Base-by-base conservation (phyloP, 2,329 filamentous ascomycete species). In the Aspergillus arachidicola region DNA sequence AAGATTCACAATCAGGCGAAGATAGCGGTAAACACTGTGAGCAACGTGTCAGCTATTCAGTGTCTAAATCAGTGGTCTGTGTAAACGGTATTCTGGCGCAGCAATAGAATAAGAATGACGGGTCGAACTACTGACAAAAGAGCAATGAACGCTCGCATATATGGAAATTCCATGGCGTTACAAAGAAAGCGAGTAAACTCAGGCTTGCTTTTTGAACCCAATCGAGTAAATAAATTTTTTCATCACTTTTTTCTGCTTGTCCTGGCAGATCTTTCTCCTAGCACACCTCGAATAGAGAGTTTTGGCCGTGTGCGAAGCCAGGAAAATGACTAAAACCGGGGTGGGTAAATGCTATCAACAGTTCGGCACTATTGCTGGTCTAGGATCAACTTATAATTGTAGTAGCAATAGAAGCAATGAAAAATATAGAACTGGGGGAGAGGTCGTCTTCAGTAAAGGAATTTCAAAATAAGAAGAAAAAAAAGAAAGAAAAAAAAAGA, bases 1-100 rank as follows among this genome's bases (percentile, higher is more conserved):
- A 72, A 92, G 88, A 76, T 97, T 95, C 70, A 96, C 89, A 71
- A 96, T 83, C 69, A 96, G 85, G 68, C 94, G 91, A 65, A 93
- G 73, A 80, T 97, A 97, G 70, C 94, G 91, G 83, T 96, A 93
- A 65, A 94, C 74, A 88, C 94, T 96, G 74, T 59, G 38, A 50
- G 48, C 43, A 14, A 30, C 23, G 14, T 14, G 51, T 55, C 36
- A 55, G 51, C 14, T 14, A 55, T 38, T 23, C 9, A 9, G 21
- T 26, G 30, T 38, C 9, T 16, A 55, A 36, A 32, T 21, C 12
- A 11, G 45, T 28, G 45, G 16, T 38, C 10, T 55, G 5, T 38
- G 32, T 21, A 38, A 38, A 36, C 32, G 38, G 3, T 16, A 21
- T 36, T 36, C 51, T 16, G 23, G 21, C 19, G 19, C 11, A 23